A percentile compares a stretch with the other conserved stretches of the same genome.
These are phyloP conservation scores for Lepidium aucheri DNA, from an alignment of 345 rosid genomes.

Conservation along the genomic window DNA sequence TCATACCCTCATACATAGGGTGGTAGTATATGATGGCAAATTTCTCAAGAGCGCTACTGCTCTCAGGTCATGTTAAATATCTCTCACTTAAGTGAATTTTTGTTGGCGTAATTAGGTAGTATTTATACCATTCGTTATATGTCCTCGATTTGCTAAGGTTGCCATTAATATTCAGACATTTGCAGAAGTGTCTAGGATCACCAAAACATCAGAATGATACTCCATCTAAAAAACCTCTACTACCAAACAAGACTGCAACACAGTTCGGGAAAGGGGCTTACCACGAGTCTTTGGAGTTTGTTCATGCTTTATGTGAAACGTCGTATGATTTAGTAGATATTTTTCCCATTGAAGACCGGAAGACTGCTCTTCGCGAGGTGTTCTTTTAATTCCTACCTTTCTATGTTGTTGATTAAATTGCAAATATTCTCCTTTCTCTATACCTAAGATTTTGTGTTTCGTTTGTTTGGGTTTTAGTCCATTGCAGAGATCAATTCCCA, in stretches of 20 bases:
- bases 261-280: slow-evolving; percentile 83
- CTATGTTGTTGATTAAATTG: neutral
- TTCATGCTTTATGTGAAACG: slow-evolving; percentile 76
- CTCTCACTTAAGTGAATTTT: neutral
- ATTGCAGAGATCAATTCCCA: slow-evolving; percentile 78
- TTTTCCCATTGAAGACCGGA: slow-evolving; percentile 92
- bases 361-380: slow-evolving; percentile 90
- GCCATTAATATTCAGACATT: neutral
- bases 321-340: slow-evolving; percentile 91
- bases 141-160: slow-evolving; percentile 7
- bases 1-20: too few relatives aligned
- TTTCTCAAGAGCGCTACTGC: neutral
- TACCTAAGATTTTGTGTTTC: slow-evolving; percentile 22
- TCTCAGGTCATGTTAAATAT: neutral
- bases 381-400: neutral
- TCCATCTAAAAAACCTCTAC: slow-evolving; percentile 66
- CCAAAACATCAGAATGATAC: slow-evolving; percentile 65
- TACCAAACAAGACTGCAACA: slow-evolving; percentile 53
- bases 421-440: neutral
- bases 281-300: slow-evolving; percentile 93
- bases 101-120: neutral
- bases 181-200: slow-evolving; percentile 76
- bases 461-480: slow-evolving; percentile 49
- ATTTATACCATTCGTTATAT: neutral
- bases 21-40: neutral